Conservation (phyloP, 2,329 filamentous ascomycete genomes). For the Fusarium bactridioides region DNA sequence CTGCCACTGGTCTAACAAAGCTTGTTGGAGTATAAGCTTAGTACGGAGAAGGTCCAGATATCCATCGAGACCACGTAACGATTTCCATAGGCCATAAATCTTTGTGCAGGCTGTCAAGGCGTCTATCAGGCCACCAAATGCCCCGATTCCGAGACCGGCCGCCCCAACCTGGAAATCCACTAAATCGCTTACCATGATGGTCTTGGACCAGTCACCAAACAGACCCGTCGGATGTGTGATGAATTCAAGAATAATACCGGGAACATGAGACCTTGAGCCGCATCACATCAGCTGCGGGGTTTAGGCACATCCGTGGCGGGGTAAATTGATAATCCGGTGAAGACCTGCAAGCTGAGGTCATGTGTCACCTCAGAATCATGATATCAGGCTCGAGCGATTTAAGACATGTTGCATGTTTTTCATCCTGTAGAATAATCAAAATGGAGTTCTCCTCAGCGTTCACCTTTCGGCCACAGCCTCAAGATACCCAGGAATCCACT, state of each 20-base stretch:
- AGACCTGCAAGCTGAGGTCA: not conserved
- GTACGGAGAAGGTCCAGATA: not conserved
- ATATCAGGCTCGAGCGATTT: not conserved
- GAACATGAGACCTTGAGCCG: not conserved
- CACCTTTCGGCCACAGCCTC: not conserved
- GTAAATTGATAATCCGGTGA: slow-evolving; percentile 10
- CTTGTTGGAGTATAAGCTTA: not conserved
- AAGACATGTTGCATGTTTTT: not conserved
- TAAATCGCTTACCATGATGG: not conserved
- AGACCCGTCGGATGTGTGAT: too few species aligned
- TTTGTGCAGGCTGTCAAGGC: not conserved
- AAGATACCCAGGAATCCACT: not conserved
- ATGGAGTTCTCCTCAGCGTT: slow-evolving; percentile 1
- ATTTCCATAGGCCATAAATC: not conserved
- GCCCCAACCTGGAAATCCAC: not conserved
- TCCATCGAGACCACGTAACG: not conserved
- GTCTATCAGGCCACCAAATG: not conserved
- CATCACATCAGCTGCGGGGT: slow-evolving; percentile 1
- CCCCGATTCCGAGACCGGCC: not conserved
- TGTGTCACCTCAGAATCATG: not conserved
- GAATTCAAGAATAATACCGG: not conserved
- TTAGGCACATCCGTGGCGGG: not conserved
- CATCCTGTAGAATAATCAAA: not conserved
- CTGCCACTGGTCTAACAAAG: not conserved
- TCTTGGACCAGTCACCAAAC: not conserved